Conservation (phyloP, 768 basidiomycete species). For the Brasilioporus rufonigricans region DNA sequence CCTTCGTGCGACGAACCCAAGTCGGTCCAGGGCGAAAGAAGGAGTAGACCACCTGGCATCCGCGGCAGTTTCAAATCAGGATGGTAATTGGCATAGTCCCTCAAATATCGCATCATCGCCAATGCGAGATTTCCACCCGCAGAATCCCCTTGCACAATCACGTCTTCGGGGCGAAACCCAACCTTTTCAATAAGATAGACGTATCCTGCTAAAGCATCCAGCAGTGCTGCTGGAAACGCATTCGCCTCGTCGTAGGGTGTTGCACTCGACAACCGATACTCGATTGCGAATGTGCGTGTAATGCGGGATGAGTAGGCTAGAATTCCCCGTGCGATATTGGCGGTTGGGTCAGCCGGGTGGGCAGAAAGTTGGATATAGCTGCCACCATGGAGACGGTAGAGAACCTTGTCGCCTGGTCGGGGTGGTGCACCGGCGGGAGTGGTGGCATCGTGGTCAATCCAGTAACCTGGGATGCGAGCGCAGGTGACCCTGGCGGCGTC, state of each 20-base stretch:
- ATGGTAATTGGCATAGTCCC: conserved; percentile 13
- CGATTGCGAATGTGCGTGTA: conserved; percentile 37
- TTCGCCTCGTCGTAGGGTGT: conserved; percentile 28
- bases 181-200: conserved; percentile 44
- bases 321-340: conserved; percentile 22
- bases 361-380: conserved; percentile 27
- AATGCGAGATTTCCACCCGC: conserved; percentile 53
- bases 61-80: conserved; percentile 16
- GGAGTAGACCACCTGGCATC: conserved; percentile 30
- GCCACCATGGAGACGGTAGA: conserved; percentile 35
- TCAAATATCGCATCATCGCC: conserved; percentile 38
- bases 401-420: conserved; percentile 31
- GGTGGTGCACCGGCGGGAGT: conserved; percentile 21
- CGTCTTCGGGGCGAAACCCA: conserved; percentile 40
- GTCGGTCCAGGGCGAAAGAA: conserved; percentile 35
- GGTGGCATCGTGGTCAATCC: conserved; percentile 27
- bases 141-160: conserved; percentile 52
- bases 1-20: conserved; percentile 20
- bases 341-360: conserved; percentile 25
- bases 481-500: conserved; percentile 26
- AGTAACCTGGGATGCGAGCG: conserved; percentile 35
- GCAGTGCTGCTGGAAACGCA: conserved; percentile 51
- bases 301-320: conserved; percentile 14
- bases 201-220: conserved; percentile 53
- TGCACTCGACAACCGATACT: conserved; percentile 45